These are phyloP conservation scores for Blastocladiella emersonii DNA, from an alignment of 371 early-diverging fungal genomes.

Conservation along the genomic window DNA sequence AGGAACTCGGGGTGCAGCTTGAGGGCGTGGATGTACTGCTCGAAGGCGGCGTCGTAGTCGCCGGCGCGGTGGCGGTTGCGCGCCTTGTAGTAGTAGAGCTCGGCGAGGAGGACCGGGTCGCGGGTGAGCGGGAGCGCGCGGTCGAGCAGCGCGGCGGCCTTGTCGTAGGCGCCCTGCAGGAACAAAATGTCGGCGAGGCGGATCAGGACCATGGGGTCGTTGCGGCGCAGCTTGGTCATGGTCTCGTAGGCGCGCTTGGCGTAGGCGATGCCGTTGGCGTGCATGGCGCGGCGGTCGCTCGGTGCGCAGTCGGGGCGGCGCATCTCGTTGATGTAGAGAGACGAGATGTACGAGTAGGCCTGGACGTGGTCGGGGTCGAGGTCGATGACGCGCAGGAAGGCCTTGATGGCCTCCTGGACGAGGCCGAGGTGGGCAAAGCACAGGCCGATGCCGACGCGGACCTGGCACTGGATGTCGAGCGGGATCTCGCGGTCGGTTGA, in stretches of 20 bases:
- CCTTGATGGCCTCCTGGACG: conserved; percentile 44
- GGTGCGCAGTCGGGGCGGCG: neutral
- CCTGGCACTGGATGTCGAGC: neutral
- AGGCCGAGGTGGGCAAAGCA: conserved; percentile 66
- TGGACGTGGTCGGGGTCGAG: conserved; percentile 7
- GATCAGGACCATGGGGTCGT: neutral
- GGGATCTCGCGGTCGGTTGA: conserved; percentile 50
- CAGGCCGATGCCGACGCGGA: conserved; percentile 69
- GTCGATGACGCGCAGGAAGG: conserved; percentile 55
- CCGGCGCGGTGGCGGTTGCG: neutral
- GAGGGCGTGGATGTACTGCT: conserved; percentile 17
- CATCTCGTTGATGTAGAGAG: neutral
- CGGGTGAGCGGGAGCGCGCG: neutral
- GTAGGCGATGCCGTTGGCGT: neutral
- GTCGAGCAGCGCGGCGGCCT: neutral
- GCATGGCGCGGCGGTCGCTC: neutral
- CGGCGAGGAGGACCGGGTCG: neutral
- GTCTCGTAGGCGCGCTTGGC: neutral
- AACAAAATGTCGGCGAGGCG: neutral
- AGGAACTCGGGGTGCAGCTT: conserved; percentile 15
- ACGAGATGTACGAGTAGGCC: neutral
- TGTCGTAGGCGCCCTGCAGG: neutral
- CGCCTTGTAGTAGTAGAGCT: neutral
- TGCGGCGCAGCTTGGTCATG: neutral
- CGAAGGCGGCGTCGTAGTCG: conserved; percentile 14